Base-by-base conservation (phyloP, 805 yeast species). In the Candida chauliodis region DNA sequence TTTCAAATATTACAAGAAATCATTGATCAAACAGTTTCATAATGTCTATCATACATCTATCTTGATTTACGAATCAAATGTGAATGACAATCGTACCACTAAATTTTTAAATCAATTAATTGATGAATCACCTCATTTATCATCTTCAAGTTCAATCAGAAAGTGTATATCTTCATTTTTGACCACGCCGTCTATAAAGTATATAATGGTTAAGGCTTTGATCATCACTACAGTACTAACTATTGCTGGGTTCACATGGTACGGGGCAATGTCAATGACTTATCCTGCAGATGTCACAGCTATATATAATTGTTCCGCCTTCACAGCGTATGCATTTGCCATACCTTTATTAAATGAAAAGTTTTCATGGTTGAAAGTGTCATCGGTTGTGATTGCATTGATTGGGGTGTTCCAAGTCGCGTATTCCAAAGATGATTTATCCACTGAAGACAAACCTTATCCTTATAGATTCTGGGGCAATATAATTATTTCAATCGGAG, bases 281-380 rank as follows among this genome's bases (percentile, higher is more conserved):
- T 83, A 89, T 20, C 87, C 95, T 0, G 72, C 87, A 3, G 95
- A 88, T 51, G 83, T 88, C 25, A 88, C 95, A 2, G 96, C 96
- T 3, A 87, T 87, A 43, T 88, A 87, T 63, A 87, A 88, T 63
- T 86, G 93, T 55, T 81, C 91, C 11, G 95, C 95, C 0, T 88
- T 88, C 56, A 82, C 90, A 3, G 95, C 95, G 0, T 81, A 88
- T 52, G 75, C 85, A 11, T 87, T 88, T 59, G 87, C 95, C 3
- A 79, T 88, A 19, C 85, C 89, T 1, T 58, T 88, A 15, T 65
- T 88, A 36, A 64, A 75, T 23, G 96, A 88, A 51, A 64, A 59
- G 34, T 77, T 86, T 50, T 75, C 81, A 3, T 68, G 76, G 67
- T 51, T 75, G 36, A 87, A 88, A 57, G 69, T 78, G 8, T 51